A percentile compares a stretch with the other conserved stretches of the same genome.
These are phyloP conservation scores for Platanus orientalis DNA, from an alignment of 164 flowering plant genomes.

Conservation along the genomic window DNA sequence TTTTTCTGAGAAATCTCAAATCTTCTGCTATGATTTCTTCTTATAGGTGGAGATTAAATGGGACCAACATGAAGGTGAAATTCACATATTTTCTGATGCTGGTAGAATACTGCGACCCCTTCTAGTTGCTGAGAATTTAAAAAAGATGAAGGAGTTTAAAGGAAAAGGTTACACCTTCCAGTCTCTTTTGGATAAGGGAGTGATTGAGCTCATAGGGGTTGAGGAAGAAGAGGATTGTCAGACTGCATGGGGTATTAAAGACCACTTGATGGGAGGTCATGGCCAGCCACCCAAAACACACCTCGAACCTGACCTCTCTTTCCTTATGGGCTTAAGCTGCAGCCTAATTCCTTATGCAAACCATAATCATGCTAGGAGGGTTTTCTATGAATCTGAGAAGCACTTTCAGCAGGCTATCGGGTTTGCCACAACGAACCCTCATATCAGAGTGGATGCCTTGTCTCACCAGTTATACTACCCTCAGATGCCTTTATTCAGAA, in stretches of 20 bases:
- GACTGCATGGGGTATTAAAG: conserved; percentile 67
- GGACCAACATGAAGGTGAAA: conserved; percentile 64
- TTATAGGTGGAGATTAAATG: conserved; percentile 81
- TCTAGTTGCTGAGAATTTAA: conserved; percentile 61
- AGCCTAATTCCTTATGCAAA: conserved; percentile 88
- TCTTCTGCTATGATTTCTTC: conserved; percentile 4
- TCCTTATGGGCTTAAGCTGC: conserved; percentile 75
- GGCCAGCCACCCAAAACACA: conserved; percentile 50
- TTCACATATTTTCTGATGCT: conserved; percentile 76
- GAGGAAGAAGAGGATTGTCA: conserved; percentile 95
- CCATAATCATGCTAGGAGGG: conserved; percentile 90
- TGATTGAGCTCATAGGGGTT: conserved; percentile 72
- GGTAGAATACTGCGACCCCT: conserved; percentile 93
- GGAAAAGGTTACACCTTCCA: conserved; percentile 43
- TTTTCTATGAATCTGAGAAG: conserved; percentile 77
- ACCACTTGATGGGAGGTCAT: conserved; percentile 34
- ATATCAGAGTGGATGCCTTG: conserved; percentile 71
- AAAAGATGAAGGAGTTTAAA: conserved; percentile 47
- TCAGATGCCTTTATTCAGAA: conserved; percentile 78
- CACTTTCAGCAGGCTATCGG: conserved; percentile 95
- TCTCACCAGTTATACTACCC: conserved; percentile 82
- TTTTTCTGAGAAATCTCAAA: not conserved
- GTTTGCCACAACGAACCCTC: conserved; percentile 68
- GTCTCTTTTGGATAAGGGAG: conserved; percentile 57
- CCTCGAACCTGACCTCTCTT: conserved; percentile 80